phyloP scores from a whole-genome alignment of 768 basidiomycete species.

The Kwoniella mangroviensis region DNA sequence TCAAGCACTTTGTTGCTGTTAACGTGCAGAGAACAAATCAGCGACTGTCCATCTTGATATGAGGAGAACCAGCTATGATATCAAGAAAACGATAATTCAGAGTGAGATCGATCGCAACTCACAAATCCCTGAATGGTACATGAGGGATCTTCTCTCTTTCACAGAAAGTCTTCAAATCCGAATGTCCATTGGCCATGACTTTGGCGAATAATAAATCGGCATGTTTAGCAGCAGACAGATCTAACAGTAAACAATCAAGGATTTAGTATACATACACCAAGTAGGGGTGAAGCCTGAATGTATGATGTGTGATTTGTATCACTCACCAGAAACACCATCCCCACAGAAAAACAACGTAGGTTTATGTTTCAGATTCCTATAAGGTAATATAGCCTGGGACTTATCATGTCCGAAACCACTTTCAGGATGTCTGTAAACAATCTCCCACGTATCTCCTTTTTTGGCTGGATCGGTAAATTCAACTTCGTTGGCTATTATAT shows the following conservation, averaged over 20 bases:
- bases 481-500: slow-evolving; percentile 94
- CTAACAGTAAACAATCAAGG: slow-evolving; percentile 59
- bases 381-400: slow-evolving; percentile 89
- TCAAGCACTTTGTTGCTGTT: slow-evolving; percentile 57
- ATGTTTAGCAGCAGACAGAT: slow-evolving; percentile 88
- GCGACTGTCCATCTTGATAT: too few relatives aligned
- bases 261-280: neutral
- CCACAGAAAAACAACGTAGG: slow-evolving; percentile 96
- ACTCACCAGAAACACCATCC: slow-evolving; percentile 89
- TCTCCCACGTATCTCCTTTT: slow-evolving; percentile 67
- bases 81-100: too few relatives aligned
- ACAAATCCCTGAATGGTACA: slow-evolving; percentile 72
- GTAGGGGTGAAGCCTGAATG: too few relatives aligned
- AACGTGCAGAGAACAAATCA: too few relatives aligned
- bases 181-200: slow-evolving; percentile 61
- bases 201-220: slow-evolving; percentile 97
- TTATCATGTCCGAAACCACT: slow-evolving; percentile 96
- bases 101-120: too few relatives aligned
- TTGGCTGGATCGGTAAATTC: slow-evolving; percentile 67
- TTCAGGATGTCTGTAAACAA: slow-evolving; percentile 85
- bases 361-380: slow-evolving; percentile 68
- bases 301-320: too few relatives aligned
- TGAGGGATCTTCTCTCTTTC: slow-evolving; percentile 76
- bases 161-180: slow-evolving; percentile 86
- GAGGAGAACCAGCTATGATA: too few relatives aligned